Evolutionary conservation across 805 yeast genomes (phyloP), one percentile per base, ranked within the genome.

Genomic region (Lachancea thermotolerans): DNA sequence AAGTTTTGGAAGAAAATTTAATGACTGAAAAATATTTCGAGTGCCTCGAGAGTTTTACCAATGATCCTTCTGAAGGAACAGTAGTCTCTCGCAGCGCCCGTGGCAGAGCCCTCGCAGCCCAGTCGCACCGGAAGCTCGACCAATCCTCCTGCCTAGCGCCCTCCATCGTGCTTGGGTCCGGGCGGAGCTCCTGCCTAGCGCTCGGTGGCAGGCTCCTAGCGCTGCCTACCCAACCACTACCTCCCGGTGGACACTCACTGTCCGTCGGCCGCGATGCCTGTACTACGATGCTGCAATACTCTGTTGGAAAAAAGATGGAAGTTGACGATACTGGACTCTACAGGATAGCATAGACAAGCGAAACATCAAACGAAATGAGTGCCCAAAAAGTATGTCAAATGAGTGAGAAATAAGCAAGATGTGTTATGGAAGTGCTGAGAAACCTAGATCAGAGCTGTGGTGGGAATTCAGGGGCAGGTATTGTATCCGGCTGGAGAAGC

Each of bases 351-450:
- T 16, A 34, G 37, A 33, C 18, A 33, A 44, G 39, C 46, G 42
- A 44, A 44, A 44, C 39, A 52, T 47, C 53, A 50, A 40, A 50
- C 58, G 53, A 59, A 62, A 62, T 62, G 66, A 60, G 63, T 58
- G 66, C 64, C 55, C 64, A 59, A 60, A 53, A 52, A 56, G 65
- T 57, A 60, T 56, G 63, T 58, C 40, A 41, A 43, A 14, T 30
- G 30, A 27, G 28, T n/a, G 35, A 17, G 25, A 17, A 42, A 18
- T 3, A 12, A 16, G 16, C 15, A 41, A 28, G 21, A 32, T 6
- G 16, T 7, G 38, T 10, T 32, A 8, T 5, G 16, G 42, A 12
- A 16, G 9, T 39, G 16, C 36, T 31, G 25, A 17, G 14, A 14
- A 18, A 6, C 10, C 15, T 7, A 12, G 33, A 12, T 14, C 33